These are phyloP conservation scores for Petunia axillaris DNA, from an alignment of 257 asterid genomes.

Conservation along the genomic window DNA sequence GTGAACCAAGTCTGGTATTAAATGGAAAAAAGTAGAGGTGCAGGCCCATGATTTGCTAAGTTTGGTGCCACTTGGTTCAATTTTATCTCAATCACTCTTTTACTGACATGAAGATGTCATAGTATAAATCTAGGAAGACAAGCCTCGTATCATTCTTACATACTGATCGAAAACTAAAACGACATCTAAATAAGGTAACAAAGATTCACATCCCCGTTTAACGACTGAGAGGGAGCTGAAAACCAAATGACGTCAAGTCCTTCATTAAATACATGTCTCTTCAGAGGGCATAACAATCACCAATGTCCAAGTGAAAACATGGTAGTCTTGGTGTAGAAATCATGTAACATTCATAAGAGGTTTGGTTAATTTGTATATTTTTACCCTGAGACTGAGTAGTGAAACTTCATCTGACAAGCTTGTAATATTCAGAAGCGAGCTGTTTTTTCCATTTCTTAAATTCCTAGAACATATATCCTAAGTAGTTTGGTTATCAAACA, in stretches of 20 bases:
- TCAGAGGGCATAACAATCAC: conserved; percentile 6
- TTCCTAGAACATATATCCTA: background rate
- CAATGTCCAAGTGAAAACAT: background rate
- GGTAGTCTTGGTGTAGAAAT: conserved; percentile 2
- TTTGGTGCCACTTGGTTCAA: background rate
- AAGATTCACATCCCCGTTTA: background rate
- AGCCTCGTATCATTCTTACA: conserved; percentile 4
- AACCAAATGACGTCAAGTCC: conserved; percentile 1
- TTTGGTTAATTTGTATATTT: background rate
- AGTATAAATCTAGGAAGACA: conserved; percentile 10
- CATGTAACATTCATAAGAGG: background rate
- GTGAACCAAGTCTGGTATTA: conserved; percentile 16
- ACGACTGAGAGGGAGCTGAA: background rate
- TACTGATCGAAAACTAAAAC: background rate
- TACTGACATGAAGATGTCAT: background rate
- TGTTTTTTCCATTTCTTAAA: conserved; percentile 12
- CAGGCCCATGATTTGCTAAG: background rate
- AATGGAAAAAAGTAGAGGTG: background rate
- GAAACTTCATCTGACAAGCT: background rate
- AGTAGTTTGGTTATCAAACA: background rate
- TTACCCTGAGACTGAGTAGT: too few relatives aligned
- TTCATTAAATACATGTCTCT: conserved; percentile 7
- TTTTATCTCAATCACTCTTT: conserved; percentile 1
- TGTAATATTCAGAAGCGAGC: conserved; percentile 1
- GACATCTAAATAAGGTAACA: background rate